Evolutionary conservation across 2,329 filamentous ascomycete species (phyloP).

Genomic region (Helminthosporium solani): DNA sequence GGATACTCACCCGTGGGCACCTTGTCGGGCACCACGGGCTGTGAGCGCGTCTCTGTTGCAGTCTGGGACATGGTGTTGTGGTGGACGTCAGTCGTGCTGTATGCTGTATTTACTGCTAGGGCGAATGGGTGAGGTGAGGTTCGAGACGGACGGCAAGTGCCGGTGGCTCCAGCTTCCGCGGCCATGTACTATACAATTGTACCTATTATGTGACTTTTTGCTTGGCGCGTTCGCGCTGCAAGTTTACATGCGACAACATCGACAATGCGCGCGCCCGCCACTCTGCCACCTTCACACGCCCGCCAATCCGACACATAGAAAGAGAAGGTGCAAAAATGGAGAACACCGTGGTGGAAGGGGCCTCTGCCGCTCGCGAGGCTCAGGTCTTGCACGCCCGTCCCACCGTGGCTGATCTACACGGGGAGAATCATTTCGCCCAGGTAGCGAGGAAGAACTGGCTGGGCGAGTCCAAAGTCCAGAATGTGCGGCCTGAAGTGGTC

Average conservation of each 20-base stretch:
- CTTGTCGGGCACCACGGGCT: slow-evolving; percentile 70
- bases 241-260: slow-evolving; percentile 22
- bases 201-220: too few relatives aligned
- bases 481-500: slow-evolving; percentile 76
- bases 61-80: slow-evolving; percentile 34
- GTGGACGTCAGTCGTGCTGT: slow-evolving; percentile 11
- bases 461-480: slow-evolving; percentile 61
- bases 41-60: slow-evolving; percentile 21
- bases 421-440: slow-evolving; percentile 64
- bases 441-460: slow-evolving; percentile 87
- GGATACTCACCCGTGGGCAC: slow-evolving; percentile 80
- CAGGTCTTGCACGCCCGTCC: slow-evolving; percentile 51
- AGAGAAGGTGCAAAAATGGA: slow-evolving; percentile 25
- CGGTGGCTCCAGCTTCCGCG: slow-evolving; percentile 5
- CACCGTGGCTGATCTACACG: slow-evolving; percentile 67
- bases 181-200: too few relatives aligned
- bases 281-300: slow-evolving; percentile 12
- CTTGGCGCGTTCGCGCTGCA: slow-evolving; percentile 28
- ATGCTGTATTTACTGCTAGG: slow-evolving; percentile 10
- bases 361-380: slow-evolving; percentile 14
- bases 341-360: slow-evolving; percentile 19
- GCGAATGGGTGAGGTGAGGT: slow-evolving; percentile 21
- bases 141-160: slow-evolving; percentile 19
- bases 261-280: slow-evolving; percentile 27
- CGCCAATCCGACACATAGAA: slow-evolving; percentile 7